phyloP scores from a whole-genome alignment of 306 rosid genomes.

The Trifolium pratense region DNA sequence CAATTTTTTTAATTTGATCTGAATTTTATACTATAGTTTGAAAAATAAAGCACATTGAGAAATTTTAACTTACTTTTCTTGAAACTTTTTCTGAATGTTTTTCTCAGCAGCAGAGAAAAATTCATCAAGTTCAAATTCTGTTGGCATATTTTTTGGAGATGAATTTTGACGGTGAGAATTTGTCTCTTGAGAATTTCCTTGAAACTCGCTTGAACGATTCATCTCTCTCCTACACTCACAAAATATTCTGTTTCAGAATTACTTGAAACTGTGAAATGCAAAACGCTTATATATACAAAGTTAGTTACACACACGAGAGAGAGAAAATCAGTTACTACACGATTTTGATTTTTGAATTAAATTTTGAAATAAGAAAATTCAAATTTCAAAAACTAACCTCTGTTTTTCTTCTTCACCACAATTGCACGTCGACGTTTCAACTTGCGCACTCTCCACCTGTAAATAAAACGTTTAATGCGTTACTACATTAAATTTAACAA shows the following conservation, averaged over 20 bases:
- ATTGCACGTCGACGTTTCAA: constrained; percentile 68
- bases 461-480: constrained; percentile 38
- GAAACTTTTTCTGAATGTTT: constrained; percentile 61
- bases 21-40: not conserved
- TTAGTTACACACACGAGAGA: not conserved
- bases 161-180: constrained; percentile 47
- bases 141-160: constrained; percentile 56
- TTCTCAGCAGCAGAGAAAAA: constrained; percentile 78
- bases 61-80: constrained; percentile 58
- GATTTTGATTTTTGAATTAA: constrained; percentile 22
- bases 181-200: constrained; percentile 42
- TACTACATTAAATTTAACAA: constrained; percentile 35
- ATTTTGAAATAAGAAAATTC: constrained; percentile 40
- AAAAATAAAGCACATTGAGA: not conserved
- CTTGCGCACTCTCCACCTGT: constrained; percentile 74
- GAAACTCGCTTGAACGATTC: constrained; percentile 58
- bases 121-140: constrained; percentile 73
- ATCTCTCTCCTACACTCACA: constrained; percentile 62
- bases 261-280: not conserved
- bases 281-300: not conserved
- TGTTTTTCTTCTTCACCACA: constrained; percentile 48
- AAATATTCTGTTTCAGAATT: constrained; percentile 26
- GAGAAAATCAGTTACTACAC: not conserved
- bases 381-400: constrained; percentile 57
- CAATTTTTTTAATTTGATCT: constrained; percentile 4